Percentiles rank a stretch among this genome's conserved stretches.
phyloP scores from a whole-genome alignment of 352 stramenopile genomes.

The Phytophthora pisi region DNA sequence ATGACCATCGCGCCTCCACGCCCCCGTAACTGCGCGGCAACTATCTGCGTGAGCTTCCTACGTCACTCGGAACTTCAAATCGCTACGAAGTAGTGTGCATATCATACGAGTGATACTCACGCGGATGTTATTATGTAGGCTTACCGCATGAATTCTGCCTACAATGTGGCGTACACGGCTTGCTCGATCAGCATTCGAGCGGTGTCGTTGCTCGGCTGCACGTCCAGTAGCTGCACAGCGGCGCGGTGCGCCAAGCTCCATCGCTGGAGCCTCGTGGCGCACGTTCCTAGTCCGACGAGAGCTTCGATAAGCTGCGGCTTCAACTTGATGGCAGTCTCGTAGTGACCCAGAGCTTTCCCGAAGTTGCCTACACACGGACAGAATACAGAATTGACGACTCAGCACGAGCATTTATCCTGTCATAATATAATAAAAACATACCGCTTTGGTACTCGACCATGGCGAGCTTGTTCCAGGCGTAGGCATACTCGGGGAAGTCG shows the following conservation, averaged over 20 bases:
- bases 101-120: background rate
- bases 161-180: constrained; percentile 59
- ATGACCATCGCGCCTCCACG: background rate
- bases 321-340: constrained; percentile 62
- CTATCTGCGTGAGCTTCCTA: background rate
- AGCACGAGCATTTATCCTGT: background rate
- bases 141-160: constrained; percentile 9
- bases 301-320: constrained; percentile 80
- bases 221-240: constrained; percentile 53
- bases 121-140: background rate
- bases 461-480: constrained; percentile 81
- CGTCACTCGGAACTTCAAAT: background rate
- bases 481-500: constrained; percentile 59
- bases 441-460: constrained; percentile 63
- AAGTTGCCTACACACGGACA: constrained; percentile 47
- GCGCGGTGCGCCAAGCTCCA: constrained; percentile 68
- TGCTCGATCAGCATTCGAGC: constrained; percentile 70
- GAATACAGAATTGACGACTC: no score
- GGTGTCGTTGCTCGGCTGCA: constrained; percentile 75
- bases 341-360: constrained; percentile 55
- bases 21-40: background rate
- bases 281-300: constrained; percentile 75
- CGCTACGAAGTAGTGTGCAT: background rate
- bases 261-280: constrained; percentile 65
- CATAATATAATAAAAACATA: constrained; percentile 13